These are phyloP conservation scores for Lactifluus hygrophoroides DNA, from an alignment of 768 basidiomycete genomes.

Conservation along the genomic window DNA sequence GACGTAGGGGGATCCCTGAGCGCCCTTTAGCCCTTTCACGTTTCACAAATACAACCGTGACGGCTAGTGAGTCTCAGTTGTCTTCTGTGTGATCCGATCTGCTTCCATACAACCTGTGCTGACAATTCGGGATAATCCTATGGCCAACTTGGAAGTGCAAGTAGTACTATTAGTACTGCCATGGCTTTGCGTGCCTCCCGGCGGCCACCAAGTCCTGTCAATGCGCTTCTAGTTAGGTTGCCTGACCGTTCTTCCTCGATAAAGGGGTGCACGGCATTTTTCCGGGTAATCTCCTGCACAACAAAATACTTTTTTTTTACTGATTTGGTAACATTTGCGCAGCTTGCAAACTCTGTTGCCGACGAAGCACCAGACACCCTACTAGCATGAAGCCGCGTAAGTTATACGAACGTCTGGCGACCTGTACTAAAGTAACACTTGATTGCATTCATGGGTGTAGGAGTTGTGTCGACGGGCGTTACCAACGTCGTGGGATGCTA, in stretches of 20 bases:
- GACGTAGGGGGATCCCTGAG: neutral
- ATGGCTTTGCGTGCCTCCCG: neutral
- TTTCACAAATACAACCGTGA: neutral
- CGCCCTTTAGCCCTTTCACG: neutral
- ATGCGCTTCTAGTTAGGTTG: constrained; percentile 14
- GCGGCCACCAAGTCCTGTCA: constrained; percentile 11
- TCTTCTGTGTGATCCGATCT: neutral
- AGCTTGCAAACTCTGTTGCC: neutral
- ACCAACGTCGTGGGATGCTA: neutral
- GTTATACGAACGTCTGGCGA: neutral
- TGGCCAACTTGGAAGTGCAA: neutral
- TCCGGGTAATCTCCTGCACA: neutral
- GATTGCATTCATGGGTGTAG: neutral
- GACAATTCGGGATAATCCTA: neutral
- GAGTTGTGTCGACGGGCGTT: neutral
- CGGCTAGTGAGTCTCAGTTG: neutral
- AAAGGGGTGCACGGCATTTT: neutral
- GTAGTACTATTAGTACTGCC: neutral
- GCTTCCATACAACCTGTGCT: neutral
- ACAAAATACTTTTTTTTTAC: neutral
- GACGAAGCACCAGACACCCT: neutral
- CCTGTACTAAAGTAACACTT: neutral
- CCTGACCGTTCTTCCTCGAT: neutral
- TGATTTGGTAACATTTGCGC: neutral
- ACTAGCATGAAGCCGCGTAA: neutral